Conservation (phyloP, 768 basidiomycete genomes). For the Mycena venus region DNA sequence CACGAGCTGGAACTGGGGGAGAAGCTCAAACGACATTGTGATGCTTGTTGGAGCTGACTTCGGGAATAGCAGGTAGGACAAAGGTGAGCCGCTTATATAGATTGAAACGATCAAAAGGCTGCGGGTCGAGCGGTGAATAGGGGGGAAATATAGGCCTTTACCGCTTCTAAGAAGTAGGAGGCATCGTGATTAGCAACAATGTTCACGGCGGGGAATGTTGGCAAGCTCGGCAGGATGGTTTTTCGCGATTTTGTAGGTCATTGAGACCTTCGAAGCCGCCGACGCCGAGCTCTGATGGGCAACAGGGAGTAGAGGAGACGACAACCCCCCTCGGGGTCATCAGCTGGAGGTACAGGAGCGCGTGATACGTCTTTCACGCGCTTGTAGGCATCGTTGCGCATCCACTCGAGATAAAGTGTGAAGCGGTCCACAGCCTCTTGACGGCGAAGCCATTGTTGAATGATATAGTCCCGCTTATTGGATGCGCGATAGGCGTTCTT, state of each 20-base stretch:
- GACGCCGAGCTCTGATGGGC: too few species aligned
- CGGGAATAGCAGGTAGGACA: background rate
- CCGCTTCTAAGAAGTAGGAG: background rate
- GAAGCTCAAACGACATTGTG: slow-evolving; percentile 13
- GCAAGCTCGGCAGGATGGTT: background rate
- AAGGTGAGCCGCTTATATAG: slow-evolving; percentile 11
- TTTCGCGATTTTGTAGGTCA: background rate
- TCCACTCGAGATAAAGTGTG: background rate
- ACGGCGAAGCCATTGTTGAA: background rate
- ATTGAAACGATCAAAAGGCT: background rate
- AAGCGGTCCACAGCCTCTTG: background rate
- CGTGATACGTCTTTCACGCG: background rate
- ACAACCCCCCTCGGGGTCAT: background rate
- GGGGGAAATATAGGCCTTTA: background rate
- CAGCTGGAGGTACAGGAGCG: background rate
- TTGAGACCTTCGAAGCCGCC: too few species aligned
- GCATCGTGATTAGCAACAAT: background rate
- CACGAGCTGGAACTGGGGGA: slow-evolving; percentile 13
- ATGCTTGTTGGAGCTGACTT: background rate
- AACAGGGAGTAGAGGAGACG: background rate
- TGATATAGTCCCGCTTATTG: background rate
- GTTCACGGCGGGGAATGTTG: background rate
- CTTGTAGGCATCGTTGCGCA: background rate
- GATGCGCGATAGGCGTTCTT: slow-evolving; percentile 37
- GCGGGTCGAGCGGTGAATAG: background rate